phyloP scores from a whole-genome alignment of 2,329 filamentous ascomycete genomes.

The Colletotrichum tropicale region DNA sequence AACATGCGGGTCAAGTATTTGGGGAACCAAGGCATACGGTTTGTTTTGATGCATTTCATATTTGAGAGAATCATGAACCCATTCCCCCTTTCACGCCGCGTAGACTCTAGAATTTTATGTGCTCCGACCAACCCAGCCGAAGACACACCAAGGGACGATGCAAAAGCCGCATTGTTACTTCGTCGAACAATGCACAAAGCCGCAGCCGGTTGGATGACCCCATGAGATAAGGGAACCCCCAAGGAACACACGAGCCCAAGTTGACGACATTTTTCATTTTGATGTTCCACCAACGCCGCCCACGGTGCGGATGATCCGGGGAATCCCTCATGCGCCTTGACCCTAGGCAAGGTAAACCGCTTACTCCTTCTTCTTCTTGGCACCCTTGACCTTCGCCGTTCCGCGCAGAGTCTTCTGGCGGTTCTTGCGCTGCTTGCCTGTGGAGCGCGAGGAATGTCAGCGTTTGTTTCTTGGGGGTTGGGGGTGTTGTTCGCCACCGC shows the following conservation, averaged over 20 bases:
- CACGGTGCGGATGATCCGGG: constrained; percentile 21
- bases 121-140: background rate
- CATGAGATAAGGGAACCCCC: constrained; percentile 5
- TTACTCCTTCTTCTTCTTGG: constrained; percentile 93
- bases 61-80: constrained; percentile 26
- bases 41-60: constrained; percentile 21
- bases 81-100: constrained; percentile 24
- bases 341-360: constrained; percentile 39
- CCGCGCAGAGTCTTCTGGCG: constrained; percentile 97
- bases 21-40: background rate
- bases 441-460: constrained; percentile 33
- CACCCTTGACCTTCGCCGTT: constrained; percentile 97
- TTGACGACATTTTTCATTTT: constrained; percentile 20
- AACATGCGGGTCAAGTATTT: background rate
- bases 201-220: constrained; percentile 8
- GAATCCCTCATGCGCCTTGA: constrained; percentile 20
- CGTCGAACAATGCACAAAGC: constrained; percentile 18
- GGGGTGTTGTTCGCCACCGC: constrained; percentile 11
- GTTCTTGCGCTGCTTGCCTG: constrained; percentile 99
- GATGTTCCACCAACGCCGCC: constrained; percentile 22
- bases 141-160: constrained; percentile 19
- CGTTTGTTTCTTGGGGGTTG: background rate
- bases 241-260: constrained; percentile 14
- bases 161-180: constrained; percentile 12
- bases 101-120: constrained; percentile 21